Conservation (phyloP, 2,329 filamentous ascomycete genomes). For the Raffaelea ambrosiae region DNA sequence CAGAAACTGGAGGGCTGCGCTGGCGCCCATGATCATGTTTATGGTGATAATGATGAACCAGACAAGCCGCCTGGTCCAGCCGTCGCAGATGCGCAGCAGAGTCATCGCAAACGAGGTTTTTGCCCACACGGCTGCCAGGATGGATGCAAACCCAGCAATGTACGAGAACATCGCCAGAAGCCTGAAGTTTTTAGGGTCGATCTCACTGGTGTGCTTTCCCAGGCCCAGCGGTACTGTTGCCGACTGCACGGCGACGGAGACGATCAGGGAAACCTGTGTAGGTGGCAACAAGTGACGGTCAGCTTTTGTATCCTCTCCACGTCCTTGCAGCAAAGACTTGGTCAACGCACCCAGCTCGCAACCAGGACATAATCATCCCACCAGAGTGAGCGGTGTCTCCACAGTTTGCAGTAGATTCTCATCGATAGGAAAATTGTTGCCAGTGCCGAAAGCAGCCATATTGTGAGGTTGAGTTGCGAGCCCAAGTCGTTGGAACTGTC, state of each 20-base stretch:
- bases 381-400: conserved; percentile 14
- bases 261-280: conserved; percentile 1
- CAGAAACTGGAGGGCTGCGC: conserved; percentile 20
- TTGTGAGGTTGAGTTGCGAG: conserved; percentile 9
- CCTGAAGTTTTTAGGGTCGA: not conserved
- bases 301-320: no score
- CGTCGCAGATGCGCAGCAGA: conserved; percentile 7
- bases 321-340: no score
- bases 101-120: conserved; percentile 9
- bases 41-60: conserved; percentile 25
- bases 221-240: conserved; percentile 4
- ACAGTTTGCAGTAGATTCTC: conserved; percentile 16
- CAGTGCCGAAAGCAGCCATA: conserved; percentile 13
- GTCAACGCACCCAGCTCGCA: conserved; percentile 14
- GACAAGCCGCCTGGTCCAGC: not conserved
- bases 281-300: not conserved
- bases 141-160: conserved; percentile 2
- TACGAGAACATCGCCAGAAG: conserved; percentile 1
- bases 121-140: conserved; percentile 5
- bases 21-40: conserved; percentile 17
- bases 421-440: conserved; percentile 13
- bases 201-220: conserved; percentile 3
- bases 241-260: conserved; percentile 1
- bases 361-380: conserved; percentile 18
- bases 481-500: not conserved